These are phyloP conservation scores for Monosporascus cannonballus DNA, from an alignment of 2,329 filamentous ascomycete species.

Conservation along the genomic window DNA sequence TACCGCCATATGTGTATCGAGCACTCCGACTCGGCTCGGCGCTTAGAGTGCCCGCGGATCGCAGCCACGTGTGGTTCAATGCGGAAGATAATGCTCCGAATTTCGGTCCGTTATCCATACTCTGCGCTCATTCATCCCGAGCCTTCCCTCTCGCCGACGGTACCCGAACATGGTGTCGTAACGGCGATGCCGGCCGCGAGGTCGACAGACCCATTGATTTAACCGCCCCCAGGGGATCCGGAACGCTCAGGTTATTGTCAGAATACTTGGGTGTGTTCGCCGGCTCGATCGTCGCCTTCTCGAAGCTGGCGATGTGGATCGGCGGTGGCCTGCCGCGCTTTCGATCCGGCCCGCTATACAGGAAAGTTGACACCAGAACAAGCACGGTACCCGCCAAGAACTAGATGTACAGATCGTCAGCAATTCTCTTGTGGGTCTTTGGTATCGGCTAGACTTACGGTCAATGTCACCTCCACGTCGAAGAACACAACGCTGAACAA, in stretches of 20 bases:
- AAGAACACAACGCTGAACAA: conserved; percentile 83
- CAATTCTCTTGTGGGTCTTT: not conserved
- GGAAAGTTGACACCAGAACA: conserved; percentile 76
- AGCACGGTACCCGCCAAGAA: conserved; percentile 75
- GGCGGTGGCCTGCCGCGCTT: conserved; percentile 56
- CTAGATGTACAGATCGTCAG: conserved; percentile 38
- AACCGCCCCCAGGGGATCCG: conserved; percentile 21
- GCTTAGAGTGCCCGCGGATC: not conserved
- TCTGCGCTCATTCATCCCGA: conserved; percentile 20
- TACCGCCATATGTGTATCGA: not conserved
- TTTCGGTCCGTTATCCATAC: not conserved
- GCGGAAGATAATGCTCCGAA: not conserved
- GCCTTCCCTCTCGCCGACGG: conserved; percentile 22
- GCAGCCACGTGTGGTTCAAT: too few species aligned
- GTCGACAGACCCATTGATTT: conserved; percentile 25
- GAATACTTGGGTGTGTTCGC: conserved; percentile 23
- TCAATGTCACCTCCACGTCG: conserved; percentile 64
- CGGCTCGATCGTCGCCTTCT: conserved; percentile 62
- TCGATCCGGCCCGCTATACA: conserved; percentile 68
- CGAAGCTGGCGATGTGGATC: conserved; percentile 65
- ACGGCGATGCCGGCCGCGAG: conserved; percentile 25
- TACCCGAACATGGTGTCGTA: conserved; percentile 22
- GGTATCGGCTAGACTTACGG: conserved; percentile 48
- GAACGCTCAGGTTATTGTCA: conserved; percentile 22
- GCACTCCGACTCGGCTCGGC: not conserved